A percentile compares a stretch with the other conserved stretches of the same genome.
These are phyloP conservation scores for Pyronema domesticum DNA, from an alignment of 495 filamentous ascomycete species.

Conservation along the genomic window DNA sequence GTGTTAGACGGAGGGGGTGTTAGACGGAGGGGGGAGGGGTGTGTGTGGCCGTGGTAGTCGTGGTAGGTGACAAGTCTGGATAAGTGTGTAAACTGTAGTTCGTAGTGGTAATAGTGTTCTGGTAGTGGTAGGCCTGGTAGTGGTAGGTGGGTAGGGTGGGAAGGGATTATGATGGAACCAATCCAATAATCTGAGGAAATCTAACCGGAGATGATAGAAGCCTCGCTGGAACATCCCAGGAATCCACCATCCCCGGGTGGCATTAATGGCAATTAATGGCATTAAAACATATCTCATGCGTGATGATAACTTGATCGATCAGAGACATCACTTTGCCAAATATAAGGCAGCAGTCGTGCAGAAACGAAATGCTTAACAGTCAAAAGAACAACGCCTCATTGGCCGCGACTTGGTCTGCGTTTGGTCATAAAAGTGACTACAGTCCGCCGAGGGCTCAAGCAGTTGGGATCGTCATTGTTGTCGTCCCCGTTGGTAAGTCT, in stretches of 20 bases:
- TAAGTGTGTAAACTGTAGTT: constrained; percentile 6
- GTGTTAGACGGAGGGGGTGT: background rate
- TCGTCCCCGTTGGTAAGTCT: too few relatives aligned
- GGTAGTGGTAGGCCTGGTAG: too few relatives aligned
- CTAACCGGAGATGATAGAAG: constrained; percentile 1
- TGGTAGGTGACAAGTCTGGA: background rate
- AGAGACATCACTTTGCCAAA: too few relatives aligned
- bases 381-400: too few relatives aligned
- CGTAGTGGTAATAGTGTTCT: too few relatives aligned
- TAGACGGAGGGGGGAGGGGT: background rate
- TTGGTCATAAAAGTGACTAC: background rate
- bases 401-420: background rate
- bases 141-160: background rate
- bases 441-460: background rate
- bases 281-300: too few relatives aligned
- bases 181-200: background rate
- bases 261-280: too few relatives aligned
- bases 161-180: background rate
- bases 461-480: background rate
- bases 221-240: background rate
- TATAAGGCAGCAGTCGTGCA: too few relatives aligned
- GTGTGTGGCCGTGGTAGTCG: constrained; percentile 3
- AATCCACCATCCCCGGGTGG: too few relatives aligned
- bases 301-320: too few relatives aligned
- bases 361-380: too few relatives aligned